Conservation (phyloP, 768 basidiomycete genomes). For the Boletus rubropictus region DNA sequence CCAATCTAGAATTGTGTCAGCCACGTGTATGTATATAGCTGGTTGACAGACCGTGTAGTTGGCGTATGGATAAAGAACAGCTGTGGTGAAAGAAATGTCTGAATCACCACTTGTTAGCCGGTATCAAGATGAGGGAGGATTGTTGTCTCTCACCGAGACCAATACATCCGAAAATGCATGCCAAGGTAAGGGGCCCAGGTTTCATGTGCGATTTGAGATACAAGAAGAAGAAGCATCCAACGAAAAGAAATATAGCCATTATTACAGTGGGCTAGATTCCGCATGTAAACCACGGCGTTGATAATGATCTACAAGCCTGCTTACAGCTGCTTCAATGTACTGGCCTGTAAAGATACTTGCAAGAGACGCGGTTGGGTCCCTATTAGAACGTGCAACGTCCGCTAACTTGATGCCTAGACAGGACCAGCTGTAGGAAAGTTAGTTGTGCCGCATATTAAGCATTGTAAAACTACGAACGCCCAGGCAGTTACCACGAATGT, state of each 20-base stretch:
- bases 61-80: slow-evolving; percentile 59
- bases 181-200: slow-evolving; percentile 58
- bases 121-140: not conserved
- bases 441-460: not conserved
- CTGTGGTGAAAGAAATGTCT: slow-evolving; percentile 58
- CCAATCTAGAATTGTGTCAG: slow-evolving; percentile 38
- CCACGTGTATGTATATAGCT: not conserved
- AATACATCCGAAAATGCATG: slow-evolving; percentile 55
- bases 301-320: slow-evolving; percentile 1
- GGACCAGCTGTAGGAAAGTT: slow-evolving; percentile 45
- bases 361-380: slow-evolving; percentile 34
- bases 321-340: slow-evolving; percentile 49
- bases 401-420: slow-evolving; percentile 63
- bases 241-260: slow-evolving; percentile 55
- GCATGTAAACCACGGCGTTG: not conserved
- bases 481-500: slow-evolving; percentile 45
- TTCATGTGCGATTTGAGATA: slow-evolving; percentile 56
- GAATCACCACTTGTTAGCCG: not conserved
- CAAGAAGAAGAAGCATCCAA: slow-evolving; percentile 51
- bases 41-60: slow-evolving; percentile 43
- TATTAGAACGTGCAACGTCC: slow-evolving; percentile 45
- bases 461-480: slow-evolving; percentile 45
- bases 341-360: slow-evolving; percentile 41
- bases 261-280: slow-evolving; percentile 49
- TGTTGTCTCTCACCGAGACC: slow-evolving; percentile 41